Evolutionary conservation across 1,139 yeast species (phyloP).

Genomic region (Barnettozyma hawaiiensis): DNA sequence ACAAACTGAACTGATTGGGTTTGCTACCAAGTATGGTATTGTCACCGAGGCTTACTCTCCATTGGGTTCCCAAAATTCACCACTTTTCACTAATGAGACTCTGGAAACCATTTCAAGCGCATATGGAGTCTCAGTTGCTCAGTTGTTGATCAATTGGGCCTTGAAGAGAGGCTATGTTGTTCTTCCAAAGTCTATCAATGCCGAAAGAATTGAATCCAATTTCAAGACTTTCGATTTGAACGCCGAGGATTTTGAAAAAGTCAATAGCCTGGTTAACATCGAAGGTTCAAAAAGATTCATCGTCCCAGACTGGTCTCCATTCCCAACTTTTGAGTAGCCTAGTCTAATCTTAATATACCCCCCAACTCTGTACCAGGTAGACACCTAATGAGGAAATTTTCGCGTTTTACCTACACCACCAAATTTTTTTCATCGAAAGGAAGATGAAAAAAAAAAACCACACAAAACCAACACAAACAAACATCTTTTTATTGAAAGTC

Average conservation of each 20-base stretch:
- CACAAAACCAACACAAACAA: no score
- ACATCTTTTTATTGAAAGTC: no score
- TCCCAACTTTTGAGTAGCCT: constrained; percentile 26
- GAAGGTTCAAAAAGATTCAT: constrained; percentile 48
- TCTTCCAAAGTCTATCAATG: constrained; percentile 66
- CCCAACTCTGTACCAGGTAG: background rate
- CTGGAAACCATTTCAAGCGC: constrained; percentile 50
- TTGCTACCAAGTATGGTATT: constrained; percentile 49
- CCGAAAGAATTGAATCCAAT: constrained; percentile 55
- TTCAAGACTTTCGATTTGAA: constrained; percentile 44
- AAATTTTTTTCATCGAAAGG: constrained; percentile 3
- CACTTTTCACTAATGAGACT: constrained; percentile 47
- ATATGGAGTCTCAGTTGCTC: constrained; percentile 51
- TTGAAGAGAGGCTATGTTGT: constrained; percentile 63
- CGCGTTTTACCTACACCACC: background rate
- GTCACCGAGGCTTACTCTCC: constrained; percentile 75
- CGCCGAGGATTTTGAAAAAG: constrained; percentile 47
- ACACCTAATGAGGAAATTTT: background rate
- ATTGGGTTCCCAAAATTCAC: constrained; percentile 65
- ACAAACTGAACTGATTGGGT: constrained; percentile 56
- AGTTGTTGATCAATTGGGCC: constrained; percentile 67
- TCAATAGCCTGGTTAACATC: constrained; percentile 40
- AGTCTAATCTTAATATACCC: background rate
- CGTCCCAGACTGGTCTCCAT: constrained; percentile 37
- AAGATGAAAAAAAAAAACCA: no score